These are phyloP conservation scores for Alternaria sp. DNA, from an alignment of 2,329 filamentous ascomycete genomes.

Conservation along the genomic window DNA sequence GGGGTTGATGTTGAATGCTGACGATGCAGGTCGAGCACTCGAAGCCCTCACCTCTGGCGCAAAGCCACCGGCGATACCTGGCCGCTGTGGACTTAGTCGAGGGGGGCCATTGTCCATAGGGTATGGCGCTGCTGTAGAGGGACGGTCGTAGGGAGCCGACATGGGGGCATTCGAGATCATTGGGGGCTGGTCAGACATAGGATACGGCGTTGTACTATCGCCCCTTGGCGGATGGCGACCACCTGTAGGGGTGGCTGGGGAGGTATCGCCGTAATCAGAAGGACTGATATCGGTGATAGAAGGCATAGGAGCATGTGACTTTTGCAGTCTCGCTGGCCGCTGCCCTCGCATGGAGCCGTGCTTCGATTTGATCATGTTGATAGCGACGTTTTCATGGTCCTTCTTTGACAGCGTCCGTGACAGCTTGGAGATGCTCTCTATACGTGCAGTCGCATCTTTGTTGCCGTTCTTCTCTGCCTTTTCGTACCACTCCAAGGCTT, in stretches of 20 bases:
- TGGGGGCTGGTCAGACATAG: conserved; percentile 54
- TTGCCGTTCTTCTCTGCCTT: conserved; percentile 91
- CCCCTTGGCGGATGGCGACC: conserved; percentile 41
- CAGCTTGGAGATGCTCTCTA: conserved; percentile 79
- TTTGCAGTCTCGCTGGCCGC: conserved; percentile 55
- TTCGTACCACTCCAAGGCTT: conserved; percentile 89
- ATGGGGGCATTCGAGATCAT: conserved; percentile 29
- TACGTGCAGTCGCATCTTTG: conserved; percentile 80
- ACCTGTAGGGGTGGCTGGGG: conserved; percentile 30
- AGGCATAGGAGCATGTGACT: conserved; percentile 49
- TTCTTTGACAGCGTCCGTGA: conserved; percentile 85
- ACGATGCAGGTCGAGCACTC: conserved; percentile 56
- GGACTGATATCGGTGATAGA: conserved; percentile 50
- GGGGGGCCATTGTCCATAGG: conserved; percentile 71
- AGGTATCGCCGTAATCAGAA: conserved; percentile 44
- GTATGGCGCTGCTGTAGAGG: conserved; percentile 71
- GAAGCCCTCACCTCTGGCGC: conserved; percentile 60
- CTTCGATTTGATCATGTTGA: conserved; percentile 77
- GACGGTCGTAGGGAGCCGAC: conserved; percentile 48
- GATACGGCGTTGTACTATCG: conserved; percentile 54
- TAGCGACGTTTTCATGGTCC: conserved; percentile 91
- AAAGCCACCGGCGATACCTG: conserved; percentile 51
- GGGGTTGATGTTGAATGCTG: conserved; percentile 62
- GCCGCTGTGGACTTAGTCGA: conserved; percentile 47
- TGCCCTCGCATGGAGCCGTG: conserved; percentile 62